Percentiles rank a stretch among this genome's conserved stretches.
Conservation (phyloP, 2,329 filamentous ascomycete genomes). For the Helminthosporium solani region DNA sequence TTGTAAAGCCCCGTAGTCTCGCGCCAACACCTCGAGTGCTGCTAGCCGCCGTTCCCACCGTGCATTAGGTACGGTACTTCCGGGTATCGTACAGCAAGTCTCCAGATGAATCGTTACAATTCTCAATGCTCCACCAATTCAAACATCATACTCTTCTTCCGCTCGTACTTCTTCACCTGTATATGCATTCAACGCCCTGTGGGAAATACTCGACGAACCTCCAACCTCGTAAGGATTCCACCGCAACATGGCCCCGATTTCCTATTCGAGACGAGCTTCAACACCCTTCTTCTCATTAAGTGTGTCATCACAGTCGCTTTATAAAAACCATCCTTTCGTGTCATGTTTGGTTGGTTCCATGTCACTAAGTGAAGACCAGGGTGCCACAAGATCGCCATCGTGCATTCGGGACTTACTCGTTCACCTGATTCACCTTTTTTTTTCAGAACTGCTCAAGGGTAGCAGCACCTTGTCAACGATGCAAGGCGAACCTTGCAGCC, state of each 20-base stretch:
- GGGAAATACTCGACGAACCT: neutral
- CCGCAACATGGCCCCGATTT: constrained; percentile 20
- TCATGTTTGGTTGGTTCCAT: constrained; percentile 11
- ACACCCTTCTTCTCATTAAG: constrained; percentile 6
- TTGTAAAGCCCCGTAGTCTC: constrained; percentile 11
- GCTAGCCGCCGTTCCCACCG: neutral
- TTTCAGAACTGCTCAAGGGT: constrained; percentile 2
- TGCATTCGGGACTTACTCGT: constrained; percentile 6
- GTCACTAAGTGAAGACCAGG: constrained; percentile 9
- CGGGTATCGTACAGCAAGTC: no score
- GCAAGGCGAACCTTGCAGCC: constrained; percentile 8
- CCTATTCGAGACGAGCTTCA: constrained; percentile 5
- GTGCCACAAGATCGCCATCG: constrained; percentile 17
- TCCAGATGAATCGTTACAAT: no score
- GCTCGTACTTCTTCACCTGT: neutral
- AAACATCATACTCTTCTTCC: neutral
- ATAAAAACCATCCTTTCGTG: constrained; percentile 6
- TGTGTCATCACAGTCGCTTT: constrained; percentile 6
- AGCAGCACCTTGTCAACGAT: constrained; percentile 4
- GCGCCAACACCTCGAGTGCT: constrained; percentile 11
- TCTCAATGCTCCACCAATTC: no score
- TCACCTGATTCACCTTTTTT: neutral
- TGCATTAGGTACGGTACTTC: neutral
- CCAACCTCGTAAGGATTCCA: neutral
- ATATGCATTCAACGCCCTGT: neutral